Evolutionary conservation across 306 rosid genomes (phyloP).

Genomic region (barrel medic (Medicago truncatula)): MtrunA17r5.0-ANR NC_053046.1:6532501-6533000

Average conservation of each 20-base stretch:
- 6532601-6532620: conserved; percentile 72
- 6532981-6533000: not conserved
- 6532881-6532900: conserved; percentile 47
- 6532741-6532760: not conserved
- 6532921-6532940: conserved; percentile 37
- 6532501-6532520: conserved; percentile 78
- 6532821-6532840: conserved; percentile 42
- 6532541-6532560: conserved; percentile 75
- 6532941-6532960: not conserved
- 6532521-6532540: conserved; percentile 81
- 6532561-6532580: conserved; percentile 80
- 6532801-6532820: conserved; percentile 16
- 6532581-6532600: conserved; percentile 74
- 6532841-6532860: conserved; percentile 13
- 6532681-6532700: not conserved
- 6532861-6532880: not conserved
- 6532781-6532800: conserved; percentile 39
- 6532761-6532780: conserved; percentile 38
- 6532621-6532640: conserved; percentile 47
- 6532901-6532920: conserved; percentile 48
- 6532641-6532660: conserved; percentile 50
- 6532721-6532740: not conserved
- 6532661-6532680: conserved; percentile 60
- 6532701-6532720: not conserved
- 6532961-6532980: not conserved